These are phyloP conservation scores for Pseudoscleropodium purum DNA, from an alignment of 225 moss, liverwort and hornwort species.

Conservation along the genomic window DNA sequence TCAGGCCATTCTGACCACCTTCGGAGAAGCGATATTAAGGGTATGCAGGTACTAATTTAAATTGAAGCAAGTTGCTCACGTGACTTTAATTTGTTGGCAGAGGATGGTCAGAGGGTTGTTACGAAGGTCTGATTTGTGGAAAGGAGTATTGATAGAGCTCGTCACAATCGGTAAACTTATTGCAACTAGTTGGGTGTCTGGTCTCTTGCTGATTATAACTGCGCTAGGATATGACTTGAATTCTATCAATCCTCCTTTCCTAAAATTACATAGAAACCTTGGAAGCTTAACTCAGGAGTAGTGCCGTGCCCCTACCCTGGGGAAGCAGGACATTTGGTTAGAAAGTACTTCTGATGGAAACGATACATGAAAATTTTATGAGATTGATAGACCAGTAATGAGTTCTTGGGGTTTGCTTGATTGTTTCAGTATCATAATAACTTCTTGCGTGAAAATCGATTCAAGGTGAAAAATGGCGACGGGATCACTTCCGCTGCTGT, in stretches of 20 bases:
- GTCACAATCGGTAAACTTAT: not conserved
- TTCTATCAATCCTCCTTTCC: not conserved
- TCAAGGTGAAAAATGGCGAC: constrained; percentile 7
- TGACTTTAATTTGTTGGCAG: not conserved
- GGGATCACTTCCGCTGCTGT: not conserved
- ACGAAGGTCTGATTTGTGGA: not conserved
- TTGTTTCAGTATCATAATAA: not conserved
- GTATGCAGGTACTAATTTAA: not conserved
- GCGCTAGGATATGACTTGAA: not conserved
- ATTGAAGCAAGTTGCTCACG: not conserved
- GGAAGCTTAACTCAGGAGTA: not conserved
- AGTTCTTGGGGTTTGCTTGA: not conserved
- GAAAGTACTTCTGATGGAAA: not conserved
- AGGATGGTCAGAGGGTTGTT: not conserved
- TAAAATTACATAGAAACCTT: not conserved
- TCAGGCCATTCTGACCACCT: not conserved
- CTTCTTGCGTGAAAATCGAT: not conserved
- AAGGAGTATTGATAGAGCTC: not conserved
- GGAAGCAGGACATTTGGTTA: not conserved
- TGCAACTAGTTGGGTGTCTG: not conserved
- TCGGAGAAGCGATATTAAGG: not conserved
- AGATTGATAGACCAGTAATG: too few species aligned
- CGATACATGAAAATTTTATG: not conserved
- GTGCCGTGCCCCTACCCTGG: not conserved
- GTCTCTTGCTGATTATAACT: not conserved